Percentiles rank a stretch among this genome's conserved stretches.
Evolutionary conservation across 2,329 filamentous ascomycete genomes (phyloP).

Genomic region (Penicillium capsulatum): DNA sequence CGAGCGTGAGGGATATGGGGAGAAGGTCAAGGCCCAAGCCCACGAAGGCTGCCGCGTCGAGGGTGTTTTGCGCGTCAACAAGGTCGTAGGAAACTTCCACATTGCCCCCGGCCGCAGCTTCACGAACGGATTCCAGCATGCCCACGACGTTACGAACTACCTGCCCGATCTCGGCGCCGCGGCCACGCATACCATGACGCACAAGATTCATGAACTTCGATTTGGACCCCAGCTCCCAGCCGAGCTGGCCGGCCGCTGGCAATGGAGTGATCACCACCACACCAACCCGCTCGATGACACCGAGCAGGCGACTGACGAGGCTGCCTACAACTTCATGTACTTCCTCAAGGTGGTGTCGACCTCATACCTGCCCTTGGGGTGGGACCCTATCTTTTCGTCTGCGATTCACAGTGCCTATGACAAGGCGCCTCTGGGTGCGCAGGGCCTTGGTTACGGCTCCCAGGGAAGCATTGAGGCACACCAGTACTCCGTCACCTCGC

Average conservation of each 20-base stretch:
- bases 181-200: slow-evolving; percentile 78
- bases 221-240: slow-evolving; percentile 91
- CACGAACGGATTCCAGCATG: slow-evolving; percentile 93
- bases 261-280: slow-evolving; percentile 85
- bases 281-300: slow-evolving; percentile 81
- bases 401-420: slow-evolving; percentile 43
- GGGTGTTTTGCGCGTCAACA: slow-evolving; percentile 89
- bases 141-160: slow-evolving; percentile 96
- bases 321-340: slow-evolving; percentile 96
- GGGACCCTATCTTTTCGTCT: slow-evolving; percentile 59
- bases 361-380: slow-evolving; percentile 86
- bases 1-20: slow-evolving; percentile 85
- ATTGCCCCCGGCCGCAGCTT: slow-evolving; percentile 94
- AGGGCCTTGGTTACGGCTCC: slow-evolving; percentile 60
- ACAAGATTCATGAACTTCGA: slow-evolving; percentile 80
- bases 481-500: slow-evolving; percentile 96
- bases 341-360: slow-evolving; percentile 98
- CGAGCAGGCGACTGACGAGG: slow-evolving; percentile 70
- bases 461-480: slow-evolving; percentile 92
- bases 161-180: slow-evolving; percentile 58
- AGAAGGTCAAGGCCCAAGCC: slow-evolving; percentile 81
- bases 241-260: slow-evolving; percentile 55
- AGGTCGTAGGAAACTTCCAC: slow-evolving; percentile 98
- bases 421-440: slow-evolving; percentile 61
- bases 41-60: slow-evolving; percentile 93